Conservation (phyloP, 2,329 filamentous ascomycete species). For the Botrytis tulipae region DNA sequence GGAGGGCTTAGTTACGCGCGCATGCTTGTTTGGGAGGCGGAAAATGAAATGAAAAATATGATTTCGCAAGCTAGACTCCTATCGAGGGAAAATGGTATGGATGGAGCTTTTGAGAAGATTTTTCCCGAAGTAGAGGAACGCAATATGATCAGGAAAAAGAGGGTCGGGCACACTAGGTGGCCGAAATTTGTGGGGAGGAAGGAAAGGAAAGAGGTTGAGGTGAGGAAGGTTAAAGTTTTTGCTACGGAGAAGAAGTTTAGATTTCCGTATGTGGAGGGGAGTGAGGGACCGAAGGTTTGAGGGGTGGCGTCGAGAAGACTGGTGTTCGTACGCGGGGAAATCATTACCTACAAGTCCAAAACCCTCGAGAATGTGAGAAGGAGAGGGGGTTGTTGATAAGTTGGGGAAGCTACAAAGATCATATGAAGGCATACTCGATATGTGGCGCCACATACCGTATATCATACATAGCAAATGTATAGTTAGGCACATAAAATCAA, state of each 20-base stretch:
- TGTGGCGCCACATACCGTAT: neutral
- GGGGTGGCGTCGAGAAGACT: neutral
- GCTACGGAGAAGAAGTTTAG: neutral
- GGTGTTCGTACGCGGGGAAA: rapidly evolving
- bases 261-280: neutral
- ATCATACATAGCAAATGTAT: neutral
- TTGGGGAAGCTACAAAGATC: neutral
- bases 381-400: neutral
- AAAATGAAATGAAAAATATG: neutral
- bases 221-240: neutral
- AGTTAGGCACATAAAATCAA: neutral
- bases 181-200: neutral
- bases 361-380: neutral
- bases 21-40: neutral
- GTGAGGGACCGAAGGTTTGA: neutral
- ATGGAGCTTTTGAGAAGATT: neutral
- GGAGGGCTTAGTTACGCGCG: neutral
- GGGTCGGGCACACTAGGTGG: conserved; percentile 1
- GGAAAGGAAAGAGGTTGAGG: neutral
- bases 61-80: neutral
- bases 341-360: neutral
- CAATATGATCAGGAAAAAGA: neutral
- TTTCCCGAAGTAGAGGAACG: neutral
- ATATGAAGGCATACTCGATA: neutral
- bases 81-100: neutral